These are phyloP conservation scores for Hericium erinaceus DNA, from an alignment of 768 basidiomycete species.

Conservation along the genomic window DNA sequence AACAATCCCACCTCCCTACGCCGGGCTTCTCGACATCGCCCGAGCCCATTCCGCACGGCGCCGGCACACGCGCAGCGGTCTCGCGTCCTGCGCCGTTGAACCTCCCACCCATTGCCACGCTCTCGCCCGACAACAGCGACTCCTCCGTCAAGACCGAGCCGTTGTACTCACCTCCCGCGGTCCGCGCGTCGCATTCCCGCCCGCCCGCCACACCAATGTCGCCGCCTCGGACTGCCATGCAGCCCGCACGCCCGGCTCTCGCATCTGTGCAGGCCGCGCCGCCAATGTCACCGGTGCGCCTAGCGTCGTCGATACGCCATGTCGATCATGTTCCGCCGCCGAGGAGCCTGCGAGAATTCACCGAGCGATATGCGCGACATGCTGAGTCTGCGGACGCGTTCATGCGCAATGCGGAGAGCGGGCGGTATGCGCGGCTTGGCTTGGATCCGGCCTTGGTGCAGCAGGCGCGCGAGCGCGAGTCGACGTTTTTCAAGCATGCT, in stretches of 20 bases:
- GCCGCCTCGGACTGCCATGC: background rate
- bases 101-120: background rate
- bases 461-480: too few species aligned
- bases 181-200: background rate
- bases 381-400: background rate
- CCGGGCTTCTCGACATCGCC: background rate
- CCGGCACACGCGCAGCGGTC: background rate
- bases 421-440: background rate
- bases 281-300: background rate
- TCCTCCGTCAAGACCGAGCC: background rate
- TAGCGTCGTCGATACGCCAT: too few species aligned
- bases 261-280: background rate
- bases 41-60: background rate
- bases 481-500: too few species aligned
- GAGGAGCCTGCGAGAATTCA: background rate
- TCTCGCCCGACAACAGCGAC: background rate
- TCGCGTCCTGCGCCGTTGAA: background rate
- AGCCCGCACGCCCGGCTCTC: background rate
- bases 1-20: background rate
- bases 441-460: background rate
- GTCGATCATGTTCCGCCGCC: background rate
- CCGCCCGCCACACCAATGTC: background rate
- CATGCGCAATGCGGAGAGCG: background rate
- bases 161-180: background rate
- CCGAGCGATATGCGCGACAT: background rate